A percentile compares a stretch with the other conserved stretches of the same genome.
Evolutionary conservation across 148 eudicot genomes (phyloP).

Genomic region (Chenopodium formosanum): DNA sequence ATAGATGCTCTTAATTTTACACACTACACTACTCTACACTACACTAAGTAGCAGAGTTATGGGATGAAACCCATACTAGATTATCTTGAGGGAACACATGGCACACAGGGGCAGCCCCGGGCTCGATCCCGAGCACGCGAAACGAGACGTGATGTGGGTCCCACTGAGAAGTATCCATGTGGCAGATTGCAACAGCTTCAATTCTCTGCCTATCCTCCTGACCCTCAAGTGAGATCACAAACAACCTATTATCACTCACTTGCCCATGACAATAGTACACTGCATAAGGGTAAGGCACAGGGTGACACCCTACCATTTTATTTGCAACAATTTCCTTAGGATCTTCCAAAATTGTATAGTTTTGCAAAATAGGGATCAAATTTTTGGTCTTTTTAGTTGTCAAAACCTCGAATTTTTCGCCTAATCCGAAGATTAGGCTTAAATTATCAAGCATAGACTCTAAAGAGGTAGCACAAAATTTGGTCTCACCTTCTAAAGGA

Average conservation of each 20-base stretch:
- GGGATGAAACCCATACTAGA: constrained; percentile 46
- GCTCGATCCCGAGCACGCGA: constrained; percentile 38
- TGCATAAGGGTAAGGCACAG: constrained; percentile 69
- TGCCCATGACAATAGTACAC: constrained; percentile 63
- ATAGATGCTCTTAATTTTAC: neutral
- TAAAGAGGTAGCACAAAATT: constrained; percentile 48
- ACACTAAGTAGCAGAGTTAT: neutral
- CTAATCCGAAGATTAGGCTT: constrained; percentile 25
- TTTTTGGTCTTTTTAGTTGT: constrained; percentile 40
- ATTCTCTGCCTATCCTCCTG: constrained; percentile 39
- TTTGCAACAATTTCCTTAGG: constrained; percentile 30
- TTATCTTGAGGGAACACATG: constrained; percentile 56
- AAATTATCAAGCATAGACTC: constrained; percentile 48
- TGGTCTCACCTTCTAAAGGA: constrained; percentile 41
- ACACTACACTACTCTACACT: neutral
- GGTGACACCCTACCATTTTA: constrained; percentile 58
- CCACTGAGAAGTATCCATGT: constrained; percentile 57
- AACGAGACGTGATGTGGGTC: constrained; percentile 46
- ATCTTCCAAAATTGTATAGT: constrained; percentile 42
- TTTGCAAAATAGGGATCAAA: constrained; percentile 35
- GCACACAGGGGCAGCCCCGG: constrained; percentile 50
- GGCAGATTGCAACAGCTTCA: constrained; percentile 59
- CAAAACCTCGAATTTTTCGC: constrained; percentile 32
- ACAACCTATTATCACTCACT: constrained; percentile 41
- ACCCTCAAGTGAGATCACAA: constrained; percentile 37